Base-by-base conservation (phyloP, 2,329 filamentous ascomycete genomes). In the Venturia oleaginea region DNA sequence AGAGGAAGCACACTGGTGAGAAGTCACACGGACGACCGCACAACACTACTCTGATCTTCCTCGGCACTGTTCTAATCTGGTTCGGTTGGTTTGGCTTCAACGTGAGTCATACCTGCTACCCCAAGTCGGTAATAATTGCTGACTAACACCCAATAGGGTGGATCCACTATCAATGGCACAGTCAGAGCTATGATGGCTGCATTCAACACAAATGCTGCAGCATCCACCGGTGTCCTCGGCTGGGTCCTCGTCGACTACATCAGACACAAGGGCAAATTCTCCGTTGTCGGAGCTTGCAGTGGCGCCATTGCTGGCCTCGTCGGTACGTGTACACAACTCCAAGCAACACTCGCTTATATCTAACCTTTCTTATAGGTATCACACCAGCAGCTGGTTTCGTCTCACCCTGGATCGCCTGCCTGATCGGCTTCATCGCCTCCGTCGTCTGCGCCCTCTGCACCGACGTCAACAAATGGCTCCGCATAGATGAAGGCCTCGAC, bases 61-160 rank as follows among this genome's bases (percentile, higher is more conserved):
- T 88, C 2, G 85, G 85, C 1, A 88, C 85, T 0, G 77, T 86
- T 1, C 76, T 88, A 48, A 86, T 88, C 66, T 88, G 85, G 84
- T 86, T 87, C 66, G 84, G 81, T 10, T 84, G 82, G 82, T 81
- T 83, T 66, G 83, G 82, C 1, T 84, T 84, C 72, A 84, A 84
- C 70, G 76, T 75, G 66, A 63, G 71, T 67, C 42, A 32, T 2
- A 8, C 19, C 46, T 66, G n/a, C 7, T 27, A 13, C 22, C 42
- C 40, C n/a, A n/a, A 34, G 38, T n/a, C 65, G 8, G 17, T 7
- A 59, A 59, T 40, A 27, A 15, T 51, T 24, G 63, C 6, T 43
- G 32, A 40, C 22, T 38, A 40, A 24, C 10, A 32, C 22, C 4
- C 4, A 1, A 6, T 30, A 65, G 51, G 82, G 82, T 55, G 83